Conservation (phyloP, 2,329 filamentous ascomycete genomes). For the Clarireedia sp. region DNA sequence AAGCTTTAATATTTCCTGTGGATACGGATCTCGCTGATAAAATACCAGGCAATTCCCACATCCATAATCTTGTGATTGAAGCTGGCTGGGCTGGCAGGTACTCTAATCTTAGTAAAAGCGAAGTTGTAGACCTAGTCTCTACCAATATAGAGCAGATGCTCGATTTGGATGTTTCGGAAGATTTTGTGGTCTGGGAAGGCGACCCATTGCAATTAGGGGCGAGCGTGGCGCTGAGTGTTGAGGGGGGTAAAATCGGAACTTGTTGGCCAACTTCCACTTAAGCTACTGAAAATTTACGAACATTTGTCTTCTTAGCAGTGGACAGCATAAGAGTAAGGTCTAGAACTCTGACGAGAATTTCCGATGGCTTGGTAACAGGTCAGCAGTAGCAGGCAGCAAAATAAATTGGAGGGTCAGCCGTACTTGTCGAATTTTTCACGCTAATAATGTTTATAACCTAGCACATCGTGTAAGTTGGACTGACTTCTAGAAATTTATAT, state of each 20-base stretch:
- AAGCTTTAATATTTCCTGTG: neutral
- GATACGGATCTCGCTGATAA: neutral
- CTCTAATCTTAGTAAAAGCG: conserved; percentile 29
- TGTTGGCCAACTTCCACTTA: conserved; percentile 30
- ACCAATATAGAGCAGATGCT: conserved; percentile 37
- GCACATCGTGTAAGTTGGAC: too few species aligned
- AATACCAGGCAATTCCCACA: conserved; percentile 29
- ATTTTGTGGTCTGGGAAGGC: conserved; percentile 38
- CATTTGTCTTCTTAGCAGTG: neutral
- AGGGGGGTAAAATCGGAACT: conserved; percentile 25
- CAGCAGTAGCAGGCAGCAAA: too few species aligned
- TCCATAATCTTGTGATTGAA: conserved; percentile 34
- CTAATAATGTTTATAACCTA: too few species aligned
- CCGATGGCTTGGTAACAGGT: too few species aligned
- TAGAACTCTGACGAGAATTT: too few species aligned
- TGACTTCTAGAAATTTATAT: too few species aligned
- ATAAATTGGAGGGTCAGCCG: too few species aligned
- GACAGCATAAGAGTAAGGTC: too few species aligned
- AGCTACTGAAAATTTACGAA: neutral
- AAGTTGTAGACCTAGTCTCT: conserved; percentile 33
- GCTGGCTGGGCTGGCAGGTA: conserved; percentile 36
- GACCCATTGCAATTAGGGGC: conserved; percentile 35
- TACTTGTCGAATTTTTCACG: too few species aligned
- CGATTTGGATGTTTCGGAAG: conserved; percentile 28
- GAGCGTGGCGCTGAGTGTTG: conserved; percentile 33